phyloP scores from a whole-genome alignment of 2,329 filamentous ascomycete species.

The Aureobasidium uvarum region DNA sequence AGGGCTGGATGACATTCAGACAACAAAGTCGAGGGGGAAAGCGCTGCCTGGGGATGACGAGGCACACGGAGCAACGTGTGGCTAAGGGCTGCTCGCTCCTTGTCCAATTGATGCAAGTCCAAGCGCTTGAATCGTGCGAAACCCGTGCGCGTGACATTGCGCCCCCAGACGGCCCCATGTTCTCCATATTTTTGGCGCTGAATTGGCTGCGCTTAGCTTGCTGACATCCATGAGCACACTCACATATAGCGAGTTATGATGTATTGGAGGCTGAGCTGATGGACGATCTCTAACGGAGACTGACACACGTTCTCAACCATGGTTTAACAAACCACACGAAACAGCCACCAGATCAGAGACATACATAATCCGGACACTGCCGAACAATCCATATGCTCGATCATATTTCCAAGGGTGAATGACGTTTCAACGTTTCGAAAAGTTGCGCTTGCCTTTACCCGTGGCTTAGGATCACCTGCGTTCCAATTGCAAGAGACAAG shows the following conservation, averaged over 20 bases:
- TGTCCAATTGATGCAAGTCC: conserved; percentile 6
- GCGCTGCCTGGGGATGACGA: conserved; percentile 13
- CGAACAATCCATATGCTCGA: neutral
- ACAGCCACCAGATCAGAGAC: conserved; percentile 2
- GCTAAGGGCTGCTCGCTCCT: conserved; percentile 7
- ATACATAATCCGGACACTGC: conserved; percentile 17
- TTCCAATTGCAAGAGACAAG: neutral
- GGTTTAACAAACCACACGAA: conserved; percentile 2
- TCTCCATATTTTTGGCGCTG: conserved; percentile 24
- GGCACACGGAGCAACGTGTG: conserved; percentile 14
- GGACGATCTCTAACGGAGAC: conserved; percentile 6
- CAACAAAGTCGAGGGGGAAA: neutral
- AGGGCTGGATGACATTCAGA: conserved; percentile 3
- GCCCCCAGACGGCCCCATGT: conserved; percentile 25
- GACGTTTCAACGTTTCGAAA: conserved; percentile 22
- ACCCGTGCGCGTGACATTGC: conserved; percentile 24
- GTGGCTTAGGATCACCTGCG: conserved; percentile 18
- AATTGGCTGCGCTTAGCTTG: conserved; percentile 18
- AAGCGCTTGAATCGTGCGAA: conserved; percentile 9
- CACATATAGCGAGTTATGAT: conserved; percentile 12
- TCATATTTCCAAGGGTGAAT: neutral
- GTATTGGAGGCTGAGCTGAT: neutral
- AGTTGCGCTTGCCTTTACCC: neutral
- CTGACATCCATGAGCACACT: conserved; percentile 12
- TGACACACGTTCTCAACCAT: neutral